Evolutionary conservation across 2,329 filamentous ascomycete genomes (phyloP), one percentile per base, ranked within the genome.

Genomic region (Cytospora piceae): DNA sequence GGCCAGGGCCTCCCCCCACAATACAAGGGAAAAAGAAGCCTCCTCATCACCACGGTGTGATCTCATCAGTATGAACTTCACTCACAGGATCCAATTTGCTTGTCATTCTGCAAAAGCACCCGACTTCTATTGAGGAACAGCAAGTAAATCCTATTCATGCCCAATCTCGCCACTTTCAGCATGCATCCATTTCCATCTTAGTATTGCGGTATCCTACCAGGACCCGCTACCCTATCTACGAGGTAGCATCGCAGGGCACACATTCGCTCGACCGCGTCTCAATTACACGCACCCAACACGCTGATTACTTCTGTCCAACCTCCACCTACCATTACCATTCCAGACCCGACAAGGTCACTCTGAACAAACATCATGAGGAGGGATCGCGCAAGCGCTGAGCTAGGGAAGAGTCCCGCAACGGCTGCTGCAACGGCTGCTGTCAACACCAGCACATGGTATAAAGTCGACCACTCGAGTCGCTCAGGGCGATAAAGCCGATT

Each of bases 21-120:
- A 51, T 63, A 24, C 39, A 63, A 63, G 61, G 61, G 46, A n/a
- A 49, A 57, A 57, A 57, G 61, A 63, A 63, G 53, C 53, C 60
- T 63, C 32, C 27, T 56, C 8, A 17, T 42, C 20, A 42, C 52
- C 46, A 52, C 29, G 14, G 58, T 31, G n/a, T 49, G 52, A 54
- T 37, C 52, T 56, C 20, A 32, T 57, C 39, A 15, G 60, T 46
- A 17, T 34, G 11, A 56, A 49, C 60, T 7, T 31, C 42, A 57
- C 27, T 55, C 20, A 46, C 27, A 11, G 51, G 46, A 37, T 37
- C 56, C 51, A 51, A 58, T 56, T 59, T 31, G 39, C 58, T 29
- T 46, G 34, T 49, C 60, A 60, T 57, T 24, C 55, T 24, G 20
- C 61, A 64, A 51, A 57, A 60, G 61, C 56, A 57, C 65, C 61